Conservation (phyloP, 495 filamentous ascomycete species). For the Annulohypoxylon nitens region DNA sequence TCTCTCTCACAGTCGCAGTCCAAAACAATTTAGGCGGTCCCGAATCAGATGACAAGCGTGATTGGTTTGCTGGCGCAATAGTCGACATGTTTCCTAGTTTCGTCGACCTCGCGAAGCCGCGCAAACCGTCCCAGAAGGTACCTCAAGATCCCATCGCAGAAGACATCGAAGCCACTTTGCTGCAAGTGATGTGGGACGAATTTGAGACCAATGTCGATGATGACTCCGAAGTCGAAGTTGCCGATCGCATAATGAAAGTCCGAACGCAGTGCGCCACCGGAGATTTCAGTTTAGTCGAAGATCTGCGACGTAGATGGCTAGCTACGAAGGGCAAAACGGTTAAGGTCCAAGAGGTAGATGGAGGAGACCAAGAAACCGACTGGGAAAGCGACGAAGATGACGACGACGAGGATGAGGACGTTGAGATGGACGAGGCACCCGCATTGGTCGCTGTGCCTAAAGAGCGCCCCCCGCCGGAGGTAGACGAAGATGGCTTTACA, state of each 20-base stretch:
- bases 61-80: slow-evolving; percentile 93
- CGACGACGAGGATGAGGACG: slow-evolving; percentile 70
- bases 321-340: slow-evolving; percentile 67
- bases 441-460: slow-evolving; percentile 67
- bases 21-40: slow-evolving; percentile 88
- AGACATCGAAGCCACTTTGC: slow-evolving; percentile 83
- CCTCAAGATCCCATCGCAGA: slow-evolving; percentile 77
- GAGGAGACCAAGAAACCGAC: slow-evolving; percentile 71
- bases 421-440: slow-evolving; percentile 83
- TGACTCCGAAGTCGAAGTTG: slow-evolving; percentile 81
- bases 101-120: slow-evolving; percentile 63
- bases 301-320: slow-evolving; percentile 75
- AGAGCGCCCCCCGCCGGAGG: slow-evolving; percentile 77
- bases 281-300: slow-evolving; percentile 75
- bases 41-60: slow-evolving; percentile 87
- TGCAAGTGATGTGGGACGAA: slow-evolving; percentile 94
- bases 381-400: slow-evolving; percentile 65
- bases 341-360: slow-evolving; percentile 71
- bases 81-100: slow-evolving; percentile 77
- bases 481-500: slow-evolving; percentile 97
- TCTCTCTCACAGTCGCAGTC: slow-evolving; percentile 87
- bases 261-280: slow-evolving; percentile 71
- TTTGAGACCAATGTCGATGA: slow-evolving; percentile 94
- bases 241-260: slow-evolving; percentile 76
- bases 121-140: slow-evolving; percentile 24